These are phyloP conservation scores for Mortierella sp. DNA, from an alignment of 371 early-diverging fungal genomes.

Conservation along the genomic window DNA sequence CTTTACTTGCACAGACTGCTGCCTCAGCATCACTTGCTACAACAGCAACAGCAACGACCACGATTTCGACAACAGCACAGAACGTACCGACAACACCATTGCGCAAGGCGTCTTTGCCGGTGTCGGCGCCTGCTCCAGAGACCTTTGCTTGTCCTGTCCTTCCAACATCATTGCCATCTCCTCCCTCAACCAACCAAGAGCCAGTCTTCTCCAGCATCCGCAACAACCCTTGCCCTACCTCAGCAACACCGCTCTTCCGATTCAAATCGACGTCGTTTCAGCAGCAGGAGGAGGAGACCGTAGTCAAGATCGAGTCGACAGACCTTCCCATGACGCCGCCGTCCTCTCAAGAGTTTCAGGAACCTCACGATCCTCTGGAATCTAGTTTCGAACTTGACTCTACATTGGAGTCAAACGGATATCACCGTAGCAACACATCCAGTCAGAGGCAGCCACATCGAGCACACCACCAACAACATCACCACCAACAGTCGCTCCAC, in stretches of 20 bases:
- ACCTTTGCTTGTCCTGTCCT: not conserved
- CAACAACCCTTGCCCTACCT: not conserved
- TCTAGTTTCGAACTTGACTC: not conserved
- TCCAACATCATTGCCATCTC: not conserved
- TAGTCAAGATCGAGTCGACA: constrained; percentile 21
- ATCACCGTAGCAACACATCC: not conserved
- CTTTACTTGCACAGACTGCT: constrained; percentile 22
- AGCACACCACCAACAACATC: constrained; percentile 7
- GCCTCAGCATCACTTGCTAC: constrained; percentile 1
- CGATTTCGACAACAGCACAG: not conserved
- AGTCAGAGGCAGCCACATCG: constrained; percentile 10
- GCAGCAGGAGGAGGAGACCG: constrained; percentile 20
- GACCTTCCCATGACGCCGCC: constrained; percentile 37
- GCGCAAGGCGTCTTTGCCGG: not conserved
- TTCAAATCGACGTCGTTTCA: constrained; percentile 10
- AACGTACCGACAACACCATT: not conserved
- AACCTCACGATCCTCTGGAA: not conserved
- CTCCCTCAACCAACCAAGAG: constrained; percentile 7
- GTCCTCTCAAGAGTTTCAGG: constrained; percentile 27
- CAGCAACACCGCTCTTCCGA: not conserved
- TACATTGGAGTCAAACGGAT: not conserved
- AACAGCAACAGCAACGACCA: not conserved
- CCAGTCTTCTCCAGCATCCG: not conserved
- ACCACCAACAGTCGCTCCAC: constrained; percentile 18
- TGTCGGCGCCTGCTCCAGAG: not conserved